These are phyloP conservation scores for Ophiosphaerella korrae DNA, from an alignment of 2,329 filamentous ascomycete genomes.

Conservation along the genomic window DNA sequence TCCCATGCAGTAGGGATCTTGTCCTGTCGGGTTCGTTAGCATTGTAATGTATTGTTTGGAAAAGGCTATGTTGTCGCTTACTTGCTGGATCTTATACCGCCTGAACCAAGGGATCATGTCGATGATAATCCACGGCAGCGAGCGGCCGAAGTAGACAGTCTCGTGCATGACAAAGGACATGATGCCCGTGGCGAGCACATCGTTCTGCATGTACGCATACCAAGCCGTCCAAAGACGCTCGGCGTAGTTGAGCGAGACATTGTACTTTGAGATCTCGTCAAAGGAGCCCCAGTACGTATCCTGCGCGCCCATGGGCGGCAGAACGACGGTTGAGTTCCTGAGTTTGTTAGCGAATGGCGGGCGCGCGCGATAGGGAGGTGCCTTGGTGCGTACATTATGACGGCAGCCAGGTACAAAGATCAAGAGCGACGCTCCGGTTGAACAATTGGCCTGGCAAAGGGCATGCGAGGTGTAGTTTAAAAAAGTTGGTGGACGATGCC, in stretches of 20 bases:
- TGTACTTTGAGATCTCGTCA: slow-evolving; percentile 69
- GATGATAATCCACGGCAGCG: slow-evolving; percentile 89
- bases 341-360: background rate
- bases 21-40: slow-evolving; percentile 50
- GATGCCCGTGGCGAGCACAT: slow-evolving; percentile 93
- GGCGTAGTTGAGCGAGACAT: slow-evolving; percentile 82
- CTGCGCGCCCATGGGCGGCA: slow-evolving; percentile 47
- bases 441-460: too few species aligned
- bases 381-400: too few species aligned
- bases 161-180: slow-evolving; percentile 98
- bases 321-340: slow-evolving; percentile 45
- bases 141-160: slow-evolving; percentile 89
- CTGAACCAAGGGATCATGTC: slow-evolving; percentile 86
- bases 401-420: too few species aligned
- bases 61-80: slow-evolving; percentile 50
- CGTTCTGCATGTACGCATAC: slow-evolving; percentile 99
- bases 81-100: slow-evolving; percentile 92
- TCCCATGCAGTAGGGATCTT: slow-evolving; percentile 93
- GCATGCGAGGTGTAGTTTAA: too few species aligned
- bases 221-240: slow-evolving; percentile 93
- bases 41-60: background rate
- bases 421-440: too few species aligned
- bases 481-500: too few species aligned
- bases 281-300: slow-evolving; percentile 70
- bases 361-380: too few species aligned